Base-by-base conservation (phyloP, 805 yeast genomes). In the Saccharomycopsis synnaedendra region DNA sequence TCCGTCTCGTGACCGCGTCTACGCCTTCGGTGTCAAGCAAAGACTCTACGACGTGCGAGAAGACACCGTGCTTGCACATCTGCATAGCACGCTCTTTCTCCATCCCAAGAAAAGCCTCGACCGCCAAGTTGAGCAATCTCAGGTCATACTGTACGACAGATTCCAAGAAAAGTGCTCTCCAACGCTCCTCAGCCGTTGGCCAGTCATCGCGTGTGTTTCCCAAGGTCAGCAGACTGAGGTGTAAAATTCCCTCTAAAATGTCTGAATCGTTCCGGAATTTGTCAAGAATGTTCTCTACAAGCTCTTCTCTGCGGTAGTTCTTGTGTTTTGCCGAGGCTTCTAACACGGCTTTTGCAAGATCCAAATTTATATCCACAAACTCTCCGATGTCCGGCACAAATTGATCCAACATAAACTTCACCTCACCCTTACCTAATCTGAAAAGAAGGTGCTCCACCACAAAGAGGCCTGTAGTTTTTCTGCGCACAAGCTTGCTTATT, bases 141-240 rank as follows among this genome's bases (percentile, higher is more conserved):
- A 71, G 69, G 57, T 85, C 90, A 58, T 79, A 84, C 34, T 74
- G 75, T 60, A 86, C 76, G 48, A 88, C 66, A 55, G 79, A 77
- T 59, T 87, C 90, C 49, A 85, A 64, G 56, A 88, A 82, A 19
- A 85, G 56, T 0, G 95, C 70, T 52, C 93, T 69, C 66, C 89
- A 76, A 69, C 94, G 76, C 60, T 86, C 95, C 57, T 85, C 93
- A 0, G 88, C 83, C 1, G 95, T 86, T 42, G 95, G 95, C 95
- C 95, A 85, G 61, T 86, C 95, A 55, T 79, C 94, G 54, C 76
- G 75, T 1, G 87, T 82, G 62, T 85, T 84, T 32, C 90, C 93
- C 48, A 86, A 65, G 0, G 95, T 86, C 0, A 94, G 84, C 1
- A 75, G 66, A 4, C 80, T 70, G 53, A 86, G 63, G 56, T 74